Conservation (phyloP, 2,329 filamentous ascomycete species). For the Arachnomyces sp. region DNA sequence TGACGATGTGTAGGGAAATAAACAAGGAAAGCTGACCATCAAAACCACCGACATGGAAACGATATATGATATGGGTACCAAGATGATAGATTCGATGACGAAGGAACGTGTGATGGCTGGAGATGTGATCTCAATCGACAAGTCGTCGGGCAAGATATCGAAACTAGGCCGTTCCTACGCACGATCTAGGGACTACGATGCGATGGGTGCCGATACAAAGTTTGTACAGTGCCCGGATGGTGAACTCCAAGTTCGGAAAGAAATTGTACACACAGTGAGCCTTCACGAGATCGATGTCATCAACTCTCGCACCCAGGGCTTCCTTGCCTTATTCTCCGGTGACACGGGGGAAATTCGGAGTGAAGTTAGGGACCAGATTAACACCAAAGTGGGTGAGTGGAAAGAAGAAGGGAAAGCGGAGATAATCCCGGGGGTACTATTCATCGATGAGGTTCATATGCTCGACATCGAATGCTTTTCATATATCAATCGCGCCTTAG, state of each 20-base stretch:
- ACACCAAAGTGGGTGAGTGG: constrained; percentile 98
- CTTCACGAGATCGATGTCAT: constrained; percentile 99
- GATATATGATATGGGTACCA: constrained; percentile 97
- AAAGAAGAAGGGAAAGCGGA: constrained; percentile 98
- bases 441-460: constrained; percentile 99
- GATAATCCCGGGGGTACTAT: constrained; percentile 92
- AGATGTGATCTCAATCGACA: constrained; percentile 97
- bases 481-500: constrained; percentile 93
- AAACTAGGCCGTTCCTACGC: constrained; percentile 94
- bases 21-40: constrained; percentile 98
- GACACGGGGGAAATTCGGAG: constrained; percentile 97
- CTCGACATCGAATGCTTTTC: constrained; percentile 99
- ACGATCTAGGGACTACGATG: constrained; percentile 93
- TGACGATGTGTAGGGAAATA: constrained; percentile 57
- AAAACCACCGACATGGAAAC: constrained; percentile 99
- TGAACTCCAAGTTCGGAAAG: constrained; percentile 92
- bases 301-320: constrained; percentile 97
- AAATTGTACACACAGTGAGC: constrained; percentile 93
- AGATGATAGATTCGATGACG: constrained; percentile 99
- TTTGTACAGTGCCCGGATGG: constrained; percentile 97
- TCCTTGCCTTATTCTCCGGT: constrained; percentile 92
- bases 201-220: constrained; percentile 97
- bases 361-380: constrained; percentile 97
- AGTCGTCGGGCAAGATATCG: constrained; percentile 94
- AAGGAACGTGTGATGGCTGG: constrained; percentile 99